Evolutionary conservation across 2,329 filamentous ascomycete genomes (phyloP), one percentile per base, ranked within the genome.

Genomic region (Raffaelea deltoideospora): DNA sequence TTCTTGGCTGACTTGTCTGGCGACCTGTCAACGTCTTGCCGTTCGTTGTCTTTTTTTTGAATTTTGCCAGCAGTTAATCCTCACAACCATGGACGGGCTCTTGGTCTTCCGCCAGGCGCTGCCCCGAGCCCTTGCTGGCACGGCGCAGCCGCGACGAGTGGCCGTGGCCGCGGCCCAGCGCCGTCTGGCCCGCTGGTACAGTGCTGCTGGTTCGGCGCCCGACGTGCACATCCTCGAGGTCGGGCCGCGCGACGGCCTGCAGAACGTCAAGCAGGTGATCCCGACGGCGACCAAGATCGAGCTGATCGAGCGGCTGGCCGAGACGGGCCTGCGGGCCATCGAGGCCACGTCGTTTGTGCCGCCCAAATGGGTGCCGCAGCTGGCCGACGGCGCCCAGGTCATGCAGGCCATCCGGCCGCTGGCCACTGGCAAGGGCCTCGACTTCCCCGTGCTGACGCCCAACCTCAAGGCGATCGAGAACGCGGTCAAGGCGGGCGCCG

Each of bases 191-290:
- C n/a, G n/a, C n/a, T n/a, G n/a, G n/a, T n/a, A n/a, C n/a, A n/a
- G n/a, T n/a, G n/a, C n/a, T n/a, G n/a, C n/a, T n/a, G n/a, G n/a
- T n/a, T n/a, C n/a, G n/a, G n/a, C n/a, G n/a, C n/a, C n/a, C n/a
- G n/a, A n/a, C n/a, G n/a, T n/a, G n/a, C n/a, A n/a, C n/a, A 75
- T 90, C 23, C 76, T 88, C 41, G 84, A 90, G 60, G 84, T 90
- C 43, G 82, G 81, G 9, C 82, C 84, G 26, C 68, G 84, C 45
- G 84, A 90, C 61, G 84, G 84, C 15, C 59, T 90, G 35, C 84
- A 92, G 54, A 90, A 88, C 51, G 81, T 88, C 60, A 81, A 80
- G 58, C 71, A 64, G 44, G 65, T 64, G 19, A 78, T 90, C 44
- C 64, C 81, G 0, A 61, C 83, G 6, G 63, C 67, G 7, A 85